phyloP scores from a whole-genome alignment of 306 rosid genomes.

The Vigna trinervia region DNA sequence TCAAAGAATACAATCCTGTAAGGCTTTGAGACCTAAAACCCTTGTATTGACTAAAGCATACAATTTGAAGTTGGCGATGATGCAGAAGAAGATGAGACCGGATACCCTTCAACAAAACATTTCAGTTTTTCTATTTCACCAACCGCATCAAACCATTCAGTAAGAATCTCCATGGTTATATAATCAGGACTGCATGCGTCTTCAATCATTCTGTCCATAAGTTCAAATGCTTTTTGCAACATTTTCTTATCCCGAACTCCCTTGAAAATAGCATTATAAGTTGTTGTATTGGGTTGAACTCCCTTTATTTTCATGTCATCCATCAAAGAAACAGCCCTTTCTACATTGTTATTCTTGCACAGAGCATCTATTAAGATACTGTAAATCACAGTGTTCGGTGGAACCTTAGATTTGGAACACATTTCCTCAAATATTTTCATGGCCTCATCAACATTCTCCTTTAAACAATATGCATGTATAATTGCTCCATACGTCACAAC shows the following conservation, averaged over 20 bases:
- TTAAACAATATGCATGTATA: constrained; percentile 73
- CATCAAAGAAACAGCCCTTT: constrained; percentile 60
- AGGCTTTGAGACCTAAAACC: constrained; percentile 16
- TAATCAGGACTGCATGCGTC: constrained; percentile 73
- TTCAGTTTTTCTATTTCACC: constrained; percentile 61
- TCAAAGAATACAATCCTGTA: constrained; percentile 7
- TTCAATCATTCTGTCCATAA: constrained; percentile 73
- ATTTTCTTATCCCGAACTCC: constrained; percentile 56
- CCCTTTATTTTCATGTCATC: constrained; percentile 66
- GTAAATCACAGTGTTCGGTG: constrained; percentile 73
- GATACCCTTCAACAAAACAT: constrained; percentile 54
- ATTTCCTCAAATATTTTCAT: constrained; percentile 67
- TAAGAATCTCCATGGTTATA: constrained; percentile 74
- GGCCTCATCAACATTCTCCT: constrained; percentile 56
- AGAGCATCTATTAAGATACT: constrained; percentile 67
- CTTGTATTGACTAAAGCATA: constrained; percentile 25
- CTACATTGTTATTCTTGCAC: constrained; percentile 63
- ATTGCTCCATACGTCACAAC: constrained; percentile 78
- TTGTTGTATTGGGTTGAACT: constrained; percentile 62
- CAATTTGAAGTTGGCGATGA: constrained; percentile 18
- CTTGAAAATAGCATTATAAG: constrained; percentile 73
- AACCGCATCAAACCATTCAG: constrained; percentile 73
- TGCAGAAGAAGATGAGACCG: constrained; percentile 36
- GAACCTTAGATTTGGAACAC: constrained; percentile 57
- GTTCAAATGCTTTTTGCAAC: constrained; percentile 60